Base-by-base conservation (phyloP, 2,329 filamentous ascomycete species). In the Fusarium udum region DNA sequence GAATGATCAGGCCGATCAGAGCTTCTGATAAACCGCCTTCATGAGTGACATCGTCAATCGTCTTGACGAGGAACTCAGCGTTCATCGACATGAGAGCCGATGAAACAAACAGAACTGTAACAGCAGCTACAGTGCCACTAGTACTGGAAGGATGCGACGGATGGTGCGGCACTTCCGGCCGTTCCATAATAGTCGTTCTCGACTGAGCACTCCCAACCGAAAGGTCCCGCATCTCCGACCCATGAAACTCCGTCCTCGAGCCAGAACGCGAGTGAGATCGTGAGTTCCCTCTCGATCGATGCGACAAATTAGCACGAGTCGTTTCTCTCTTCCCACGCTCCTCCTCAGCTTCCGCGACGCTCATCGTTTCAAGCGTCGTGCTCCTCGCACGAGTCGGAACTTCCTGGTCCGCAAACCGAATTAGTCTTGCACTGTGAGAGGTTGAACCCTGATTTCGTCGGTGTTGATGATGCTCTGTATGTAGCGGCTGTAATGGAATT, bases 401-500 rank as follows among this genome's bases (percentile, higher is more conserved):
- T 4, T 75, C 64, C 18, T 78, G 74, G 11, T 82, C 78, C 3
- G 74, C 78, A 32, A 81, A 81, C 16, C 79, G 78, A n/a, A 81
- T 80, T 1, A 77, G 78, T 9, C 79, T 77, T 10, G 75, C 64
- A 5, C 73, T 28, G 2, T 64, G 65, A 32, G 69, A 75, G 7
- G 45, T 31, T 1, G 66, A 56, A 4, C 65, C 52, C 9, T 71
- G 73, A 8, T 59, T 61, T 12, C 73, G 73, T 36, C 62, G 62
- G 10, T 63, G 69, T 15, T 57, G 36, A 1, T 55, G 39, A 26
- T 59, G 53, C 8, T 73, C 56, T n/a, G 56, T 32, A 39, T 81
- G 80, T 65, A 93, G 91, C 45, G 91, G 87, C 64, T 91, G 89
- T 75, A 93, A 90, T 3, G 92, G 91, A 15, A 90, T 93, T 69